Evolutionary conservation across 2,329 filamentous ascomycete species (phyloP).

Genomic region (Penicillium fuscoglaucum): DNA sequence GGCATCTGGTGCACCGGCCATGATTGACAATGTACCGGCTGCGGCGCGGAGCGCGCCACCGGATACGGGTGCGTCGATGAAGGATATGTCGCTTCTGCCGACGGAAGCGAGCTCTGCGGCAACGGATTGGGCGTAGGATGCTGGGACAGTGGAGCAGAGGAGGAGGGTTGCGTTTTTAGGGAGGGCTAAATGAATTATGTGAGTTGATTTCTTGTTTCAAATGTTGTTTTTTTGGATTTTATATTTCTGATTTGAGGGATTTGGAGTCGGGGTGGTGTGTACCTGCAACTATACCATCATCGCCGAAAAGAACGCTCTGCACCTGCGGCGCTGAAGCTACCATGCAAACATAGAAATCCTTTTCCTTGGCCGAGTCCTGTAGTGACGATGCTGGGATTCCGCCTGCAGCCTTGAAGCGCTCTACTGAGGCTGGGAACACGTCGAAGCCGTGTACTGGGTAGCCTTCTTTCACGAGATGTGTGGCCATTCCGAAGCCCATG

Average conservation of each 20-base stretch:
- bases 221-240: too few relatives aligned
- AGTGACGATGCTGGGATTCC: constrained; percentile 61
- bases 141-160: constrained; percentile 70
- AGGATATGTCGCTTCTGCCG: constrained; percentile 62
- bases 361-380: constrained; percentile 60
- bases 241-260: background rate
- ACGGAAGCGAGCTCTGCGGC: constrained; percentile 56
- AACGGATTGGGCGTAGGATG: constrained; percentile 63
- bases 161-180: constrained; percentile 62
- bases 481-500: constrained; percentile 83
- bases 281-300: constrained; percentile 49
- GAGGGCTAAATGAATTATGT: constrained; percentile 38
- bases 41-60: constrained; percentile 69
- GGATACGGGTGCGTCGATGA: constrained; percentile 72
- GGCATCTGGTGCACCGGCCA: constrained; percentile 63
- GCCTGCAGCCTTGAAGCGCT: constrained; percentile 64
- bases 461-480: constrained; percentile 66
- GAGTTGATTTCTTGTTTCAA: background rate
- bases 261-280: background rate
- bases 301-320: constrained; percentile 64
- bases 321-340: constrained; percentile 72
- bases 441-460: constrained; percentile 71
- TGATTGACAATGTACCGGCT: constrained; percentile 72
- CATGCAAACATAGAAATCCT: constrained; percentile 69
- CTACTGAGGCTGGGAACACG: constrained; percentile 65